phyloP scores from a whole-genome alignment of 495 filamentous ascomycete species.

The Talaromyces liani region DNA sequence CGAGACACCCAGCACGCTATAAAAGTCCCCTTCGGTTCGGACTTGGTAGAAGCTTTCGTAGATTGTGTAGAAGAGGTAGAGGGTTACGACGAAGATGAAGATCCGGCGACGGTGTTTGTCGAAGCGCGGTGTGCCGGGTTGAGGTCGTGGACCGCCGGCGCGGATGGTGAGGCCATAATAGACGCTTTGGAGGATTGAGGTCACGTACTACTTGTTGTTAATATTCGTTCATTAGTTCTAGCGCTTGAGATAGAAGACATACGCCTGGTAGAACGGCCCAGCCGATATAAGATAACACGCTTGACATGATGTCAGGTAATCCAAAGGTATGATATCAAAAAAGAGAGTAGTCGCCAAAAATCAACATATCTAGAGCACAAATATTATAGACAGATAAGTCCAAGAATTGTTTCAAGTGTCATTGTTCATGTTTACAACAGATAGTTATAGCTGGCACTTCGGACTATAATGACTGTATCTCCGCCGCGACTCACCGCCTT shows the following conservation, averaged over 20 bases:
- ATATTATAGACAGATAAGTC: background rate
- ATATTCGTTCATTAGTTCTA: background rate
- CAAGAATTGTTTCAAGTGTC: background rate
- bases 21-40: slow-evolving; percentile 64
- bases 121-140: slow-evolving; percentile 61
- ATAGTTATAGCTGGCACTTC: background rate
- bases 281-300: slow-evolving; percentile 65
- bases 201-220: slow-evolving; percentile 52
- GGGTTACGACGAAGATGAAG: slow-evolving; percentile 68
- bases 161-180: slow-evolving; percentile 89
- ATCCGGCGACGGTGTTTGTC: slow-evolving; percentile 69
- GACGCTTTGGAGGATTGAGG: slow-evolving; percentile 67
- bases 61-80: slow-evolving; percentile 87
- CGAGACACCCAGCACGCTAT: slow-evolving; percentile 62
- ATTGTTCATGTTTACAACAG: background rate
- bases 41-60: slow-evolving; percentile 86
- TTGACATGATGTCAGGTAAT: slow-evolving; percentile 21
- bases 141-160: slow-evolving; percentile 76
- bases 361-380: background rate
- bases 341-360: background rate
- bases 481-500: background rate
- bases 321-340: slow-evolving; percentile 6
- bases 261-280: slow-evolving; percentile 79
- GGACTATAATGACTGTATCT: background rate
- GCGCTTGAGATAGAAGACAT: slow-evolving; percentile 22